Evolutionary conservation across 2,329 filamentous ascomycete species (phyloP).

Genomic region (Didymellaceae sp.): DNA sequence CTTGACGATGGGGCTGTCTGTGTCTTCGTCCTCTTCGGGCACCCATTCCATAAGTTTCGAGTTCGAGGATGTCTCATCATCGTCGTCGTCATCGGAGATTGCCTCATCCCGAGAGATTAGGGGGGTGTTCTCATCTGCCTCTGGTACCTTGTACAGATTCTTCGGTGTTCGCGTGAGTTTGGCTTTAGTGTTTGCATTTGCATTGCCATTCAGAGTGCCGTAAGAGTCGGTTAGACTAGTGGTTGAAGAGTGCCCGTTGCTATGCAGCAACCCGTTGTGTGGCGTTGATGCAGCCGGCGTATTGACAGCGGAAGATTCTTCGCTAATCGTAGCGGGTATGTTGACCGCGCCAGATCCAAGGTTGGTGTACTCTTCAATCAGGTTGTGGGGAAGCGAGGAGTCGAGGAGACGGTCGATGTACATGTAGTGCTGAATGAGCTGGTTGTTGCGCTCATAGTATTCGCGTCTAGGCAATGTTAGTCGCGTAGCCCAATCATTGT

Average conservation of each 20-base stretch:
- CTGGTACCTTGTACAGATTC: conserved; percentile 77
- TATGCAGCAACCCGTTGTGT: conserved; percentile 22
- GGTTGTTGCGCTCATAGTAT: conserved; percentile 91
- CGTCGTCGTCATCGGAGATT: conserved; percentile 53
- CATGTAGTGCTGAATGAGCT: conserved; percentile 86
- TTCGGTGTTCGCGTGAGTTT: conserved; percentile 68
- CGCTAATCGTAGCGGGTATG: conserved; percentile 77
- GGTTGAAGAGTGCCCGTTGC: conserved; percentile 19
- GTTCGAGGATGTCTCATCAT: conserved; percentile 48
- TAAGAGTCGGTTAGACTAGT: conserved; percentile 40
- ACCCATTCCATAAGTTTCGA: conserved; percentile 72
- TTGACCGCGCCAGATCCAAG: conserved; percentile 64
- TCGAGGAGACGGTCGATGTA: conserved; percentile 92
- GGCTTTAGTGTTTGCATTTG: conserved; percentile 27
- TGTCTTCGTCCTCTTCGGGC: conserved; percentile 73
- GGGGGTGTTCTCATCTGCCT: conserved; percentile 70
- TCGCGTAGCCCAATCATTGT: not conserved
- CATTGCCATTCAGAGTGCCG: conserved; percentile 27
- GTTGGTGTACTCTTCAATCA: conserved; percentile 87
- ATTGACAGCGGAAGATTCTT: conserved; percentile 60
- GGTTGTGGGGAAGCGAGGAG: conserved; percentile 87
- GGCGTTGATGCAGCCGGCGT: conserved; percentile 28
- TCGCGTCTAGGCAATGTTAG: conserved; percentile 61
- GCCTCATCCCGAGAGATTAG: conserved; percentile 56
- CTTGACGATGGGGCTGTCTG: conserved; percentile 76